Evolutionary conservation across 148 eudicot genomes (phyloP).

Genomic region (Pharnaceum exiguum): DNA sequence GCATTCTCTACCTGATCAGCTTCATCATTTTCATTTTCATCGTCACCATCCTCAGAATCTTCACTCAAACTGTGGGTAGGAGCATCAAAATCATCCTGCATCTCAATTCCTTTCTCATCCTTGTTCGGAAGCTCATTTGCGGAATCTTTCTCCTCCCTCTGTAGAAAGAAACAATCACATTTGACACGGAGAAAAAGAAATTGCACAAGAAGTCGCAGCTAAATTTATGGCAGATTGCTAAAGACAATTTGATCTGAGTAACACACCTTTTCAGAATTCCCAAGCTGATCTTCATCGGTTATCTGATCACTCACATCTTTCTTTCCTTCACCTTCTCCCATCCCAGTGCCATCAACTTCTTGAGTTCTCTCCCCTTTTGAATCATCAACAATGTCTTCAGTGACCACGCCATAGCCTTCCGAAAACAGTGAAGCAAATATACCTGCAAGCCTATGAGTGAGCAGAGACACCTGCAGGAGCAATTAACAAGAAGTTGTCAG

Average conservation of each 20-base stretch:
- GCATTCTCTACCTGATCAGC: conserved; percentile 58
- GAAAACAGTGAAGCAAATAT: conserved; percentile 63
- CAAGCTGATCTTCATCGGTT: conserved; percentile 85
- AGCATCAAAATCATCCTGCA: conserved; percentile 70
- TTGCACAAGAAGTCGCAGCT: neutral
- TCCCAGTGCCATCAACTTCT: conserved; percentile 84
- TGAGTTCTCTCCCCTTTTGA: conserved; percentile 33
- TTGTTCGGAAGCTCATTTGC: conserved; percentile 50
- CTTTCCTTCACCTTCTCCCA: conserved; percentile 85
- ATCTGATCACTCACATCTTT: conserved; percentile 92
- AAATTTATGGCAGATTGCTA: neutral
- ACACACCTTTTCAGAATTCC: conserved; percentile 63
- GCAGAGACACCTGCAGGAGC: conserved; percentile 49
- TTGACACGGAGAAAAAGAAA: neutral
- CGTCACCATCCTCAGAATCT: conserved; percentile 49
- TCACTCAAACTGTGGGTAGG: conserved; percentile 68
- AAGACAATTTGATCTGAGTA: neutral
- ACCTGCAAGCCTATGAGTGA: conserved; percentile 65
- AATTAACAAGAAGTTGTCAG: conserved; percentile 1
- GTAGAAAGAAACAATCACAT: no score
- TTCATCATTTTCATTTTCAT: conserved; percentile 39
- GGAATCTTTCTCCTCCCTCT: conserved; percentile 61
- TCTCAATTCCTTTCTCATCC: conserved; percentile 75
- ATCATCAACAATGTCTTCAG: conserved; percentile 57
- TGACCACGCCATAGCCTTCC: conserved; percentile 64